Evolutionary conservation across 164 flowering plant genomes (phyloP), one percentile per base, ranked within the genome.

Genomic region (Vitis cinerea): DNA sequence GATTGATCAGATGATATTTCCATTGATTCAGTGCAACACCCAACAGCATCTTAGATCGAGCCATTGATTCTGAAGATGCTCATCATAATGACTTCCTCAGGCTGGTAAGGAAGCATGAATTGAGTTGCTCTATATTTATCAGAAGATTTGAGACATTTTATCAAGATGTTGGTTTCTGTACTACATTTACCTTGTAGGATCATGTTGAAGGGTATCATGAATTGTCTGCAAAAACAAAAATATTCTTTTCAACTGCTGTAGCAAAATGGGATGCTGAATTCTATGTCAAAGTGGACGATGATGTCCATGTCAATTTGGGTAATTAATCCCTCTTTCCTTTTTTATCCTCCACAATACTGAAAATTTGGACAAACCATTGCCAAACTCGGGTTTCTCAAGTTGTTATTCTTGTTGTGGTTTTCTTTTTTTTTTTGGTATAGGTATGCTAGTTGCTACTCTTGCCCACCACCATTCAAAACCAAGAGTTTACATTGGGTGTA

Each of bases 221-320:
- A 75, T 72, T 94, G 66, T 91, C 99, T 59, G 97, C 99, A 47
- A 93, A 95, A 80, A 95, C 99, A 63, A 95, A 93, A 77, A 87
- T 67, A 47, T 95, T 87, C 83, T 93, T 95, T 74, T 69, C 98
- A 68, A 86, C 97, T 66, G 99, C 97, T 56, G 88, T 91, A 72
- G 88, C 97, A 50, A 83, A 68, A 75, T 95, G 99, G 99, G 97
- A 95, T 84, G 97, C 99, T 60, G 94, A 94, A 60, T 94, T 84
- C 79, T 94, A 86, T 78, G 79, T 94, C 72, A 94, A 94, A 77
- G 97, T 95, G 72, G 99, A 95, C 76, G 99, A 93, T 80, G 99
- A 95, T 82, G 96, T 95, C 72, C 99, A 91, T 76, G 94, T 95
- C 62, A 94, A 94, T 84, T 82, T 94, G 72, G 98, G 97, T 94